Evolutionary conservation across 257 asterid genomes (phyloP).

Genomic region (Oldenlandia corymbosa): DNA sequence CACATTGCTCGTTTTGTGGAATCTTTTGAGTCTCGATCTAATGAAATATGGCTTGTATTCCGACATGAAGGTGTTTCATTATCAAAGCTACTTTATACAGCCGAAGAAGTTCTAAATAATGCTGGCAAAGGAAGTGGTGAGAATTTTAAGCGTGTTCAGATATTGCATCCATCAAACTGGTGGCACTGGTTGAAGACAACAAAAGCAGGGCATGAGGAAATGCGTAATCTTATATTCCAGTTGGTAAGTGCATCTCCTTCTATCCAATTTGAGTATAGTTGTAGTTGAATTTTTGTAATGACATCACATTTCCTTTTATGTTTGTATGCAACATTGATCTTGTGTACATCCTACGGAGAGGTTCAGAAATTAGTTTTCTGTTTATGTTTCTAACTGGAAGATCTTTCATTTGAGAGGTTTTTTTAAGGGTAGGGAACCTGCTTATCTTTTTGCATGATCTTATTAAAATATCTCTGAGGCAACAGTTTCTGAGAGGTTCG

Average conservation of each 20-base stretch:
- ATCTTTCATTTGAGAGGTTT: background rate
- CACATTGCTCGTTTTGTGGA: conserved; percentile 95
- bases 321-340: background rate
- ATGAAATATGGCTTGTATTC: conserved; percentile 96
- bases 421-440: too few species aligned
- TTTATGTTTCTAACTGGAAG: background rate
- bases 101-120: conserved; percentile 63
- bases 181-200: conserved; percentile 96
- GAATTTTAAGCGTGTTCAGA: conserved; percentile 61
- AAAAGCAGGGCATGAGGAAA: conserved; percentile 82
- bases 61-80: conserved; percentile 89
- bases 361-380: background rate
- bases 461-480: background rate
- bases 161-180: conserved; percentile 95
- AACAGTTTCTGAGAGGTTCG: background rate
- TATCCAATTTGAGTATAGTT: background rate
- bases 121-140: conserved; percentile 46
- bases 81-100: conserved; percentile 81
- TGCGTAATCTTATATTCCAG: conserved; percentile 76
- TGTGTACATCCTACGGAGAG: background rate
- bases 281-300: background rate
- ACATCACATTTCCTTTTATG: background rate
- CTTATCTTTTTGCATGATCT: too few species aligned
- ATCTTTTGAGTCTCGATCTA: conserved; percentile 85
- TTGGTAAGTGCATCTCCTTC: conserved; percentile 49